phyloP scores from a whole-genome alignment of 2,329 filamentous ascomycete species.

The Endothia cerciana region DNA sequence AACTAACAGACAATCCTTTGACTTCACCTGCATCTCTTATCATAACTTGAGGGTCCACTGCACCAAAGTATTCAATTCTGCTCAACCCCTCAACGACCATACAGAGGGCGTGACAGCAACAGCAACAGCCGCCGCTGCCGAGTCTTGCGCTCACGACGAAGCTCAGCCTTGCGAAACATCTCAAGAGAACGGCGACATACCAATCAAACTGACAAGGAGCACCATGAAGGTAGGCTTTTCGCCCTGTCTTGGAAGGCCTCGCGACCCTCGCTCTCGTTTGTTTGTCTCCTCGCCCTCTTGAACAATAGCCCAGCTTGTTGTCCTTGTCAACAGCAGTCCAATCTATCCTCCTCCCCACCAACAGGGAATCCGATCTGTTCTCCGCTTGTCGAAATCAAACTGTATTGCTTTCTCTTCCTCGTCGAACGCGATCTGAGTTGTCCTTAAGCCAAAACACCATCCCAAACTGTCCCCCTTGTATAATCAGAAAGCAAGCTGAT shows the following conservation, averaged over 20 bases:
- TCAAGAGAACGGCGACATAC: neutral
- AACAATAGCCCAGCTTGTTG: neutral
- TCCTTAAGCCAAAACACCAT: neutral
- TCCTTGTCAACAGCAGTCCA: neutral
- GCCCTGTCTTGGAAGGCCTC: neutral
- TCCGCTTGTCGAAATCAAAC: neutral
- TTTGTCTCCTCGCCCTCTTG: neutral
- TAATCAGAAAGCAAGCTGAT: neutral
- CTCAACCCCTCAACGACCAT: neutral
- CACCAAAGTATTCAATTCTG: neutral
- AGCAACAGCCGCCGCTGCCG: neutral
- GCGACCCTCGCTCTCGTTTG: neutral
- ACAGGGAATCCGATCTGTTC: neutral
- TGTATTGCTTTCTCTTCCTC: neutral
- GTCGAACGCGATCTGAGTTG: neutral
- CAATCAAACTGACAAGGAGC: neutral
- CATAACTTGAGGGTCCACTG: too few species aligned
- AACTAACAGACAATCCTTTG: neutral
- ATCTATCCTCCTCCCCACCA: neutral
- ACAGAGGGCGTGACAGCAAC: neutral
- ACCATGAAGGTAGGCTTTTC: neutral
- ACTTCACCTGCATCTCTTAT: neutral
- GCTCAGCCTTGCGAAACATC: neutral
- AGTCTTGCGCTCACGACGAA: neutral
- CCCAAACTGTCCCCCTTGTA: neutral